Base-by-base conservation (phyloP, 2,329 filamentous ascomycete genomes). In the Zymoseptoria pseudotritici region DNA sequence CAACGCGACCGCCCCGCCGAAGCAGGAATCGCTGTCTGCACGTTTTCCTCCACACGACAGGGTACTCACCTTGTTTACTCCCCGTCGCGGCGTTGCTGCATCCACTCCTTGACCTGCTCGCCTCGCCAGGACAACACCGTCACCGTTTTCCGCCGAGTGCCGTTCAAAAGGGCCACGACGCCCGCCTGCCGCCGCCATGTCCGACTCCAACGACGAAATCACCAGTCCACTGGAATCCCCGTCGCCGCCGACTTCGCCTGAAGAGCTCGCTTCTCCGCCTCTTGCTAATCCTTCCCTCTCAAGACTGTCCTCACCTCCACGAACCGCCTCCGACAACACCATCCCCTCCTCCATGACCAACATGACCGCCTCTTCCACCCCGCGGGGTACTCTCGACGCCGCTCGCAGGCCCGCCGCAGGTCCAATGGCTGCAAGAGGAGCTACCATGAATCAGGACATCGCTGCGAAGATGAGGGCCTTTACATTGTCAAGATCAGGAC, bases 311-410 rank as follows among this genome's bases (percentile, higher is more conserved):
- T 58, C 61, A 50, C 60, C 58, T 21, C 58, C 63, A 55, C 59
- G 67, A 46, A 61, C 63, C 55, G 54, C 61, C 50, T 68, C 68
- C 51, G 63, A 66, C 52, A 64, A 55, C 36, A 55, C 57, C 22
- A 58, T 65, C 19, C 58, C 65, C 55, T 77, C 85, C 20, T 78
- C 77, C 58, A 71, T 77, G 29, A 74, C 75, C 22, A 74, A 76
- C 59, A 91, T 96, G 85, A 90, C 84, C 58, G 78, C 88, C 6
- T 91, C 86, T n/a, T 96, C 91, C n/a, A 94, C 88, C 26, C 86
- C 90, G 50, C 79, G 92, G 3, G 91, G 91, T 50, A 83, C 89
- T 60, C 78, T 96, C 69, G 91, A 87, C 73, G 83, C 85, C 54
- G 85, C 85, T 49, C 78, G 86, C 64, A 79, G 83, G 68, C 82